These are phyloP conservation scores for Cryptosporidium ubiquitum DNA, from an alignment of 169 alveolate species.

Conservation along the genomic window DNA sequence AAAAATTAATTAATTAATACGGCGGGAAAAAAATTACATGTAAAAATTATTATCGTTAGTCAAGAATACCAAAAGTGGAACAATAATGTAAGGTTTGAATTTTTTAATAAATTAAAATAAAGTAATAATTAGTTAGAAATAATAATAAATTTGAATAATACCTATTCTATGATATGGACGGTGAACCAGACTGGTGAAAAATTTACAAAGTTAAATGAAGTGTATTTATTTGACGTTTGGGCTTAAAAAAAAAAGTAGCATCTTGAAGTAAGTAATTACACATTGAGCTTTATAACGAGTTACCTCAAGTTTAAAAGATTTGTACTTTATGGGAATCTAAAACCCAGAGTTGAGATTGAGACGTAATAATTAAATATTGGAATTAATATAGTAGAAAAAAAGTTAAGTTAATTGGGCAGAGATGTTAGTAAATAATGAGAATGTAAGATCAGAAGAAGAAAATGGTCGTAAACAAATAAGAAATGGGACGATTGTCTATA, in stretches of 20 bases:
- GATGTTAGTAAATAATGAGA: constrained; percentile 51
- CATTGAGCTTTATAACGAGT: not conserved
- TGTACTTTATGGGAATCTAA: too few species aligned
- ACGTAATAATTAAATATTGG: not conserved
- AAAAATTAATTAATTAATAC: not conserved
- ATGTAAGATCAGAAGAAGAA: constrained; percentile 23
- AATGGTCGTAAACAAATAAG: not conserved
- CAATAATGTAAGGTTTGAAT: not conserved
- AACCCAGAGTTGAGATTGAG: not conserved
- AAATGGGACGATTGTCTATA: constrained; percentile 40
- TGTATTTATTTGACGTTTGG: constrained; percentile 9
- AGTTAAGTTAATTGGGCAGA: not conserved
- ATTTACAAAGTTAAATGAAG: not conserved
- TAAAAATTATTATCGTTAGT: not conserved
- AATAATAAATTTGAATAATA: not conserved
- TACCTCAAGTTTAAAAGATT: not conserved
- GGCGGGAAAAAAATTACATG: constrained; percentile 9
- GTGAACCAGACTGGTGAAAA: constrained; percentile 9
- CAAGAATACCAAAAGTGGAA: not conserved
- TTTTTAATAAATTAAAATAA: too few species aligned
- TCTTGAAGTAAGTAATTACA: not conserved
- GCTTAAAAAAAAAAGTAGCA: not conserved
- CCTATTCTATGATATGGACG: not conserved
- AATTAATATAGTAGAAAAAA: not conserved
- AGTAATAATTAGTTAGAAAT: not conserved